These are phyloP conservation scores for Xylaria sp. DNA, from an alignment of 495 filamentous ascomycete genomes.

Conservation along the genomic window DNA sequence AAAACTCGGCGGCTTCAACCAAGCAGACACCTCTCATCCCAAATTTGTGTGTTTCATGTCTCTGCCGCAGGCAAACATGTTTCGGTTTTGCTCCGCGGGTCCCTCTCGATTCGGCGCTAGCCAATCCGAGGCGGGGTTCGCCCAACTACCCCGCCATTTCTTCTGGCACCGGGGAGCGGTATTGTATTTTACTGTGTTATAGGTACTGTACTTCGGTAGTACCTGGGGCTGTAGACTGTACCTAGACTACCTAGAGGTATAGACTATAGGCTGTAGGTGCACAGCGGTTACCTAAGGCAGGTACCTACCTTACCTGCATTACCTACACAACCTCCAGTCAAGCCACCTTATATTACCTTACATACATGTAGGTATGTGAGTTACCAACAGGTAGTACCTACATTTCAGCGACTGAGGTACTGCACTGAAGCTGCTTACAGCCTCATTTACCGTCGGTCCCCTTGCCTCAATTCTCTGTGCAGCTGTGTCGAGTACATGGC, in stretches of 20 bases:
- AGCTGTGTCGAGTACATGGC: not conserved
- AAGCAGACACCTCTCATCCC: not conserved
- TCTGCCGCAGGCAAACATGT: not conserved
- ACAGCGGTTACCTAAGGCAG: too few relatives aligned
- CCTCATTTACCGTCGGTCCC: not conserved
- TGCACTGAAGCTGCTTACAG: not conserved
- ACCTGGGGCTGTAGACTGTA: too few relatives aligned
- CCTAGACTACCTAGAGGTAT: too few relatives aligned
- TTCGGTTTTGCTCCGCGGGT: not conserved
- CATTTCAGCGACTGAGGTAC: not conserved
- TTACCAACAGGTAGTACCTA: too few relatives aligned
- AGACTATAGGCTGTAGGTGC: not conserved
- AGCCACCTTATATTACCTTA: too few relatives aligned
- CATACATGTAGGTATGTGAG: too few relatives aligned
- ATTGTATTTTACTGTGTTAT: too few relatives aligned
- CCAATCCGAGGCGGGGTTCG: slow-evolving; percentile 5
- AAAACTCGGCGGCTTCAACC: too few relatives aligned
- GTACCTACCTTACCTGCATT: too few relatives aligned
- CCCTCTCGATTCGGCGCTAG: not conserved
- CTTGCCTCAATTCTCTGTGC: not conserved
- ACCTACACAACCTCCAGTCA: too few relatives aligned
- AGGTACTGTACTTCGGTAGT: not conserved
- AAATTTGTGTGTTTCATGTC: not conserved
- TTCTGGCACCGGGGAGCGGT: not conserved
- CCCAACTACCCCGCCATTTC: slow-evolving; percentile 8